A percentile compares a stretch with the other conserved stretches of the same genome.
These are phyloP conservation scores for Circinella minor DNA, from an alignment of 371 early-diverging fungal species.

Conservation along the genomic window DNA sequence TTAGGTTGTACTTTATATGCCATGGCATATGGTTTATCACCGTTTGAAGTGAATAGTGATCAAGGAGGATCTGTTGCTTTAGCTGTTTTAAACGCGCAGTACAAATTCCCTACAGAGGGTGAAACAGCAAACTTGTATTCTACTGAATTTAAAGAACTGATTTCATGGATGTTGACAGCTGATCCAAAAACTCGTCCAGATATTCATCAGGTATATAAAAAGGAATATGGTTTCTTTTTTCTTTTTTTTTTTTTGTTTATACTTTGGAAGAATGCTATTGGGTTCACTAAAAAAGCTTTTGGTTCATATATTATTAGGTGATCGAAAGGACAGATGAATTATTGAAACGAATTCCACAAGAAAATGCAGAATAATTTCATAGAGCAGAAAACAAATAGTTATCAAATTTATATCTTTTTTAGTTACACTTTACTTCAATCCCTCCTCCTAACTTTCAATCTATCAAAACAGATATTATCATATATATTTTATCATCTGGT, in stretches of 20 bases:
- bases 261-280: too few relatives aligned
- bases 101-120: slow-evolving; percentile 53
- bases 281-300: too few relatives aligned
- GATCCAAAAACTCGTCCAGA: slow-evolving; percentile 73
- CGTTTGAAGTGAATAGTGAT: slow-evolving; percentile 75
- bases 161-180: slow-evolving; percentile 67
- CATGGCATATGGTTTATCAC: slow-evolving; percentile 75
- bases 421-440: background rate
- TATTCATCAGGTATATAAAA: slow-evolving; percentile 44
- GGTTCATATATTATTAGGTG: slow-evolving; percentile 6
- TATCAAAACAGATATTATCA: too few relatives aligned
- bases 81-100: slow-evolving; percentile 74
- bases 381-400: background rate
- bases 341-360: slow-evolving; percentile 5
- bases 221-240: too few relatives aligned
- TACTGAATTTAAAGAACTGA: slow-evolving; percentile 60
- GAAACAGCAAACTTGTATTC: slow-evolving; percentile 48
- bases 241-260: too few relatives aligned
- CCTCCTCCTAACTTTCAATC: background rate
- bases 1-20: slow-evolving; percentile 79
- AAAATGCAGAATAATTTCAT: background rate
- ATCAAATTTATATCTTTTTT: background rate
- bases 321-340: background rate
- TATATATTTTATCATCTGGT: too few relatives aligned
- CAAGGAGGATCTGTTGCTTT: slow-evolving; percentile 78